A percentile compares a stretch with the other conserved stretches of the same genome.
These are phyloP conservation scores for Phellopilus nigrolimitatus DNA, from an alignment of 1,284 basidiomycete species.

Conservation along the genomic window DNA sequence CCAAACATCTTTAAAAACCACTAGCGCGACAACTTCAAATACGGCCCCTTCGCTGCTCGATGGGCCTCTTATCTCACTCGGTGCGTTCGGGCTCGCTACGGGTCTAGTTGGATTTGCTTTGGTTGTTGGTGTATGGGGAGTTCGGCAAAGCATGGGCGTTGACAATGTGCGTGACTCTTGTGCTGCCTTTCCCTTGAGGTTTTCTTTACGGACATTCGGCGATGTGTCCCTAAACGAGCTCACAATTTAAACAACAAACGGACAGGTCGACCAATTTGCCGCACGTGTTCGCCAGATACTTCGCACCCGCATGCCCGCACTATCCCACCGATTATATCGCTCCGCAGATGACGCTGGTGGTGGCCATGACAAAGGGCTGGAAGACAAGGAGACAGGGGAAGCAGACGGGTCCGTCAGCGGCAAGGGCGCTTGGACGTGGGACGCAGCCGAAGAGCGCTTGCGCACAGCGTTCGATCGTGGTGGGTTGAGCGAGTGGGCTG, in stretches of 20 bases:
- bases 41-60: constrained; percentile 3
- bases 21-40: neutral
- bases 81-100: constrained; percentile 20
- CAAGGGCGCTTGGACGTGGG: constrained; percentile 4
- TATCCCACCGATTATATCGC: constrained; percentile 16
- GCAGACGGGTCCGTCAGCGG: neutral
- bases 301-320: constrained; percentile 7
- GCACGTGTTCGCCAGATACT: constrained; percentile 13
- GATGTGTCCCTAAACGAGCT: neutral
- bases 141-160: constrained; percentile 13
- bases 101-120: constrained; percentile 10
- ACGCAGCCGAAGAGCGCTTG: constrained; percentile 13
- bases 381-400: neutral
- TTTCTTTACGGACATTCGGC: neutral
- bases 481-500: constrained; percentile 14
- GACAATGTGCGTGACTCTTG: constrained; percentile 15
- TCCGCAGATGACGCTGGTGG: neutral
- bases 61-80: constrained; percentile 13
- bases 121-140: constrained; percentile 11
- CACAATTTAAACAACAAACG: neutral
- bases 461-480: constrained; percentile 15
- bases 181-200: neutral
- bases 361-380: neutral
- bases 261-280: constrained; percentile 18
- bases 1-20: neutral